A percentile compares a stretch with the other conserved stretches of the same genome.
Evolutionary conservation across 1,284 basidiomycete species (phyloP).

Genomic region (Trametes versicolor): DNA sequence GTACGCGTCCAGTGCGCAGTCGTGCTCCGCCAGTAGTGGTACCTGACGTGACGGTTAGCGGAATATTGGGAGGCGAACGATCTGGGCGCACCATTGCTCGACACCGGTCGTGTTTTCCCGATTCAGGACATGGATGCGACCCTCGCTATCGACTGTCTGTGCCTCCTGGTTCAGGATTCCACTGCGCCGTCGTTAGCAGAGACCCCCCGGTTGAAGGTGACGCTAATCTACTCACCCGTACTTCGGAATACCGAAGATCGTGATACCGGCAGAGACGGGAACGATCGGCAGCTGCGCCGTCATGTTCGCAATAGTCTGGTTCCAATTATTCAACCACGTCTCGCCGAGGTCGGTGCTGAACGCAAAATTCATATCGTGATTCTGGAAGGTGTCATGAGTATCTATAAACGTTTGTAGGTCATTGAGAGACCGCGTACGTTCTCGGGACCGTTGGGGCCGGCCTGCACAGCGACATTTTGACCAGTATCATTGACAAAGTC

Average conservation of each 20-base stretch:
- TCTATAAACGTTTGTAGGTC: background rate
- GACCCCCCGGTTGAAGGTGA: no score
- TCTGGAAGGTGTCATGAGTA: conserved; percentile 38
- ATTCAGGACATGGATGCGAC: conserved; percentile 54
- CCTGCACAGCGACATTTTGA: conserved; percentile 51
- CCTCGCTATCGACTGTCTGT: conserved; percentile 49
- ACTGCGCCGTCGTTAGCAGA: conserved; percentile 32
- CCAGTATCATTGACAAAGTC: conserved; percentile 55
- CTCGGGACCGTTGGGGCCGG: conserved; percentile 57
- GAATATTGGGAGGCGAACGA: background rate
- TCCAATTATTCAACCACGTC: conserved; percentile 53
- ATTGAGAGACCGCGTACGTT: conserved; percentile 44
- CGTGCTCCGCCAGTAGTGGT: conserved; percentile 54
- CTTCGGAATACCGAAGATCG: conserved; percentile 53
- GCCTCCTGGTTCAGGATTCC: conserved; percentile 57
- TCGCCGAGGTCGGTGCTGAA: conserved; percentile 47
- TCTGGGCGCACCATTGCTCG: conserved; percentile 47
- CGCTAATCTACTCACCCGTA: conserved; percentile 44
- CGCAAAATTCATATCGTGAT: conserved; percentile 55
- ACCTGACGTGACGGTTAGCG: conserved; percentile 39
- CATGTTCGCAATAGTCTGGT: conserved; percentile 46
- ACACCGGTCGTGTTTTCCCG: conserved; percentile 52
- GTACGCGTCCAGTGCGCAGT: conserved; percentile 50
- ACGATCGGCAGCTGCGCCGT: conserved; percentile 45
- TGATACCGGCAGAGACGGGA: conserved; percentile 51